phyloP scores from a whole-genome alignment of 352 stramenopile species.

The Globisporangium orthogonon region DNA sequence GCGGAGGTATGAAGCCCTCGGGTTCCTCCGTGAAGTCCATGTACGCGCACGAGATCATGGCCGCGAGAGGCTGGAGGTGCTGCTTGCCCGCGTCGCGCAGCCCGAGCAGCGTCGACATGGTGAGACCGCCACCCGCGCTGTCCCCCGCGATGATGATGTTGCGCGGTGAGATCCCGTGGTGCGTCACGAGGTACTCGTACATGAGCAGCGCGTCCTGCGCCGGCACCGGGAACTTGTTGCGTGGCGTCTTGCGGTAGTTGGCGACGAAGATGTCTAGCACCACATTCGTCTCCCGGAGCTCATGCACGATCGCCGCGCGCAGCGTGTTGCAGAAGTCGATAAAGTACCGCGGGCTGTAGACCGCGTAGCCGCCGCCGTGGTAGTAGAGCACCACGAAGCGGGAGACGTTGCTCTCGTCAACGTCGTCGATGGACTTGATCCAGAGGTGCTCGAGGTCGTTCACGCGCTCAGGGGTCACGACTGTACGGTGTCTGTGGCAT shows the following conservation, averaged over 20 bases:
- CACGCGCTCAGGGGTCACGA: slow-evolving; percentile 18
- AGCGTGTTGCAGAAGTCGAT: slow-evolving; percentile 14
- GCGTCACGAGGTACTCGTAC: slow-evolving; percentile 16
- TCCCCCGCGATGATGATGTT: slow-evolving; percentile 14
- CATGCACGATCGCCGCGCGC: slow-evolving; percentile 2
- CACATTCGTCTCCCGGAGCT: slow-evolving; percentile 1
- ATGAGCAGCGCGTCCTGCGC: slow-evolving; percentile 9
- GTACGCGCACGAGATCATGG: slow-evolving; percentile 14
- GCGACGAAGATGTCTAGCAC: slow-evolving; percentile 15
- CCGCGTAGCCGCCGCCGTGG: slow-evolving; percentile 15
- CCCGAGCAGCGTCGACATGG: slow-evolving; percentile 13
- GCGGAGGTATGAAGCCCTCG: background rate
- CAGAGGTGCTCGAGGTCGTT: slow-evolving; percentile 15
- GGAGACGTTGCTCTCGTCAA: background rate
- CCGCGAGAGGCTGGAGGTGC: slow-evolving; percentile 10
- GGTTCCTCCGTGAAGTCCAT: slow-evolving; percentile 11
- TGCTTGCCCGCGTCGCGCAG: slow-evolving; percentile 4
- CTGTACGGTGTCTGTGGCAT: slow-evolving; percentile 12
- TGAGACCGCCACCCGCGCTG: slow-evolving; percentile 12
- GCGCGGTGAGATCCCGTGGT: slow-evolving; percentile 6
- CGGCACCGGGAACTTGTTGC: slow-evolving; percentile 12
- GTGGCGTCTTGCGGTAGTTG: slow-evolving; percentile 18
- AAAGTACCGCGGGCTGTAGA: slow-evolving; percentile 12
- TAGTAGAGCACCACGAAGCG: slow-evolving; percentile 15
- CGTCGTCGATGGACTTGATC: slow-evolving; percentile 6